Percentiles rank a stretch among this genome's conserved stretches.
phyloP scores from a whole-genome alignment of 805 yeast genomes.

The Hemisphaericaspora nanyangensis region DNA sequence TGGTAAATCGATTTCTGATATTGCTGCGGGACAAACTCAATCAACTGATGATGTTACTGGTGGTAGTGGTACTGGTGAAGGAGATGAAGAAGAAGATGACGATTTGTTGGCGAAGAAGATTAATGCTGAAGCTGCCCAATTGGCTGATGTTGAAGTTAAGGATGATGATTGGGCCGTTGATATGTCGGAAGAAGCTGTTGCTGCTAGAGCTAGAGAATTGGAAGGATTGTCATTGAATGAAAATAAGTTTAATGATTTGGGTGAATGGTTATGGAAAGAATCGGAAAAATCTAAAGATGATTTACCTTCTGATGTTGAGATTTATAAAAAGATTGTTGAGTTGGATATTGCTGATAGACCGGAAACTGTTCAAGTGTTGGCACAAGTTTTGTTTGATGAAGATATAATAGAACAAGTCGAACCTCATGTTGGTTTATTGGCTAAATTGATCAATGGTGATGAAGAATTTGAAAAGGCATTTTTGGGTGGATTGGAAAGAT shows the following conservation, averaged over 20 bases:
- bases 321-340: conserved; percentile 84
- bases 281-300: conserved; percentile 52
- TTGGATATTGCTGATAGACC: conserved; percentile 67
- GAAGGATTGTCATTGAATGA: conserved; percentile 57
- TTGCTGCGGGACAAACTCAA: conserved; percentile 49
- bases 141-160: conserved; percentile 54
- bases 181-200: conserved; percentile 93
- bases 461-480: conserved; percentile 79
- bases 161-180: conserved; percentile 98
- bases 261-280: conserved; percentile 74
- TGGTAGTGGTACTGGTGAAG: conserved; percentile 30
- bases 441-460: conserved; percentile 61
- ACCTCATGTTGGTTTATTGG: conserved; percentile 77
- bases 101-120: conserved; percentile 74
- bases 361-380: conserved; percentile 84
- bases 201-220: conserved; percentile 83
- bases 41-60: conserved; percentile 22
- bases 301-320: conserved; percentile 81
- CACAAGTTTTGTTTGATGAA: conserved; percentile 82
- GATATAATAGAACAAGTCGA: conserved; percentile 68
- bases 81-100: conserved; percentile 57
- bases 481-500: conserved; percentile 94
- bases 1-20: conserved; percentile 75
- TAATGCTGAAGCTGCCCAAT: conserved; percentile 76
- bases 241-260: conserved; percentile 67